Percentiles rank a stretch among this genome's conserved stretches.
phyloP scores from a whole-genome alignment of 176 grass and related monocot genomes.

The Oryza brachyantha region DNA sequence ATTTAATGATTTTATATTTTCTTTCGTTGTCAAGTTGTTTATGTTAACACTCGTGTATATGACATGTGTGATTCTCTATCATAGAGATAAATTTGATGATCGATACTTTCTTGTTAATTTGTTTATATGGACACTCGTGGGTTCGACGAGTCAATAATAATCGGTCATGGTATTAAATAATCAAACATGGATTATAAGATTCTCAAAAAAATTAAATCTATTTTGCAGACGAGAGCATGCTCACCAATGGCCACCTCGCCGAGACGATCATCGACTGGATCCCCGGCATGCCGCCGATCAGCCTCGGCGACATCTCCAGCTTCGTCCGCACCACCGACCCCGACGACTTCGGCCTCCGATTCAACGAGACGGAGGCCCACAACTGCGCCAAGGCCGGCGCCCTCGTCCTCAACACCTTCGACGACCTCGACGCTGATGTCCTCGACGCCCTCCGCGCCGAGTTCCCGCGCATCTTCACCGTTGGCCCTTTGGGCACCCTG shows the following conservation, averaged over 20 bases:
- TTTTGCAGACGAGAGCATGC: constrained; percentile 35
- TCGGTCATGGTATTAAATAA: too few relatives aligned
- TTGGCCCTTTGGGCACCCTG: constrained; percentile 29
- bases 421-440: constrained; percentile 34
- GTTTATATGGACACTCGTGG: too few relatives aligned
- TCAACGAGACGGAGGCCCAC: constrained; percentile 14
- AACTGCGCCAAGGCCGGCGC: constrained; percentile 34
- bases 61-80: too few relatives aligned
- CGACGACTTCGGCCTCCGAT: constrained; percentile 34
- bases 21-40: too few relatives aligned
- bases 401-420: constrained; percentile 55
- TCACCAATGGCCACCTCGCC: constrained; percentile 43
- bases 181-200: too few relatives aligned
- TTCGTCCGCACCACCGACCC: constrained; percentile 47
- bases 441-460: constrained; percentile 17
- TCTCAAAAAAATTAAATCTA: too few relatives aligned
- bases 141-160: too few relatives aligned
- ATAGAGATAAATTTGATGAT: too few relatives aligned
- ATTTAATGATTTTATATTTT: too few relatives aligned
- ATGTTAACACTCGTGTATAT: too few relatives aligned
- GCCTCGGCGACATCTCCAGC: constrained; percentile 52
- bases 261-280: constrained; percentile 44
- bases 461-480: constrained; percentile 31
- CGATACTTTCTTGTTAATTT: too few relatives aligned
- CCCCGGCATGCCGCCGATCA: constrained; percentile 30